A percentile compares a stretch with the other conserved stretches of the same genome.
These are phyloP conservation scores for Nakaseomyces kungkrabaensis DNA, from an alignment of 1,139 yeast genomes.

Conservation along the genomic window DNA sequence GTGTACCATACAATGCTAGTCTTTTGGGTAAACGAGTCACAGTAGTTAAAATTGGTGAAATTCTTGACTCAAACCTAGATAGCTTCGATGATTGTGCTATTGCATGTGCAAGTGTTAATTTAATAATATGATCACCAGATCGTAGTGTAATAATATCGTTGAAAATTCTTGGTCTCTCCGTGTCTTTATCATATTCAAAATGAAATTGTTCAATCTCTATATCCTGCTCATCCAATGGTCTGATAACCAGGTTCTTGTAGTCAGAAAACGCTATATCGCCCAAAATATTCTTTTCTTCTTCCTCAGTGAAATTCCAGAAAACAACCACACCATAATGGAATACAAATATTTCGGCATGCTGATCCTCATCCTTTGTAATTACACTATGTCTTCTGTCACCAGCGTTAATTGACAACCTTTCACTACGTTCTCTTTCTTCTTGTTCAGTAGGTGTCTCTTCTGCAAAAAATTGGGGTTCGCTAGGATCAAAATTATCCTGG, in stretches of 20 bases:
- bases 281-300: constrained; percentile 82
- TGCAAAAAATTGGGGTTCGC: constrained; percentile 57
- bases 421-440: neutral
- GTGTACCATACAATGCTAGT: constrained; percentile 77
- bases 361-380: constrained; percentile 27
- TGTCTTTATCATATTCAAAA: constrained; percentile 75
- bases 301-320: constrained; percentile 91
- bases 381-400: constrained; percentile 5
- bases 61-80: constrained; percentile 82
- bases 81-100: constrained; percentile 93
- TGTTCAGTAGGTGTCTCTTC: constrained; percentile 23
- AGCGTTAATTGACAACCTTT: constrained; percentile 1
- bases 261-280: constrained; percentile 74
- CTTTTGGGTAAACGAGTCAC: constrained; percentile 83
- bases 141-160: constrained; percentile 89
- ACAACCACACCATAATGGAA: constrained; percentile 91
- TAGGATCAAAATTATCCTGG: constrained; percentile 43
- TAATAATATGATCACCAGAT: constrained; percentile 86
- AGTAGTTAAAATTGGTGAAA: constrained; percentile 74
- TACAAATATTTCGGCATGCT: constrained; percentile 86
- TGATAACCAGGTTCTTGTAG: constrained; percentile 41
- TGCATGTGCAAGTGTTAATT: constrained; percentile 89
- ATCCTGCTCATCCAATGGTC: constrained; percentile 80
- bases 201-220: constrained; percentile 93
- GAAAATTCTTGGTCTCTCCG: constrained; percentile 79